A percentile compares a stretch with the other conserved stretches of the same genome.
Evolutionary conservation across 331 rosid genomes (phyloP).

Genomic region (Malus hybrid): DNA sequence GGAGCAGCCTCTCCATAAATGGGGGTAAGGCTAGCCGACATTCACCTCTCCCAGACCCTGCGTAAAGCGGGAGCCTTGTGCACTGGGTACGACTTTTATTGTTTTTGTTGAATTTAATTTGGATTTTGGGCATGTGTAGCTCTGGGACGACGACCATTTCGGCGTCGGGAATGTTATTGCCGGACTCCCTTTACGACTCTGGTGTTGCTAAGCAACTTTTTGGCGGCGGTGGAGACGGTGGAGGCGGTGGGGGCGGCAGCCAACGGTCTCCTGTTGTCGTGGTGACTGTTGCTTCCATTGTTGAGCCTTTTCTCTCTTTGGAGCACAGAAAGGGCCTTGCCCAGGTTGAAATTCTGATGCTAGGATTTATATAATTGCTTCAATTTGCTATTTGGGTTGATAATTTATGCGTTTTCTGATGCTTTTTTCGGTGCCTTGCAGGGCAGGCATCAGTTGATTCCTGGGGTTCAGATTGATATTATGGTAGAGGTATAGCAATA

Average conservation of each 20-base stretch:
- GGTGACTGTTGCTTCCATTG: conserved; percentile 73
- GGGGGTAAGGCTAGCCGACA: too few species aligned
- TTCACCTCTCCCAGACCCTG: too few species aligned
- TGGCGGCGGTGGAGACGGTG: conserved; percentile 19
- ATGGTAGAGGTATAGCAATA: conserved; percentile 53
- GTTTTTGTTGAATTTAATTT: conserved; percentile 10
- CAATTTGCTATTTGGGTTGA: conserved; percentile 3
- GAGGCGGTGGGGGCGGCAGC: neutral
- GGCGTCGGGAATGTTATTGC: conserved; percentile 84
- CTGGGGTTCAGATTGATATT: conserved; percentile 73
- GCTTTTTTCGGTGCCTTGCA: conserved; percentile 26
- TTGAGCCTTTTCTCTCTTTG: conserved; percentile 78
- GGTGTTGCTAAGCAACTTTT: conserved; percentile 39
- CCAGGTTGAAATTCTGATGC: conserved; percentile 37
- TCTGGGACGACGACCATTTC: conserved; percentile 89
- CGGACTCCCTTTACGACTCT: conserved; percentile 45
- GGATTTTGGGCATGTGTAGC: conserved; percentile 40
- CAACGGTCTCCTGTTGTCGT: conserved; percentile 45
- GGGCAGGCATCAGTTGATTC: conserved; percentile 76
- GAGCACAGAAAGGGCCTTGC: conserved; percentile 47
- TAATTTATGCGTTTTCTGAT: conserved; percentile 7
- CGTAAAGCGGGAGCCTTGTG: too few species aligned
- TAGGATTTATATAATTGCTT: conserved; percentile 7
- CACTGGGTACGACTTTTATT: too few species aligned
- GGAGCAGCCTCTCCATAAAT: too few species aligned